These are phyloP conservation scores for Cyberlindnera galapagoensis DNA, from an alignment of 805 yeast species.

Conservation along the genomic window DNA sequence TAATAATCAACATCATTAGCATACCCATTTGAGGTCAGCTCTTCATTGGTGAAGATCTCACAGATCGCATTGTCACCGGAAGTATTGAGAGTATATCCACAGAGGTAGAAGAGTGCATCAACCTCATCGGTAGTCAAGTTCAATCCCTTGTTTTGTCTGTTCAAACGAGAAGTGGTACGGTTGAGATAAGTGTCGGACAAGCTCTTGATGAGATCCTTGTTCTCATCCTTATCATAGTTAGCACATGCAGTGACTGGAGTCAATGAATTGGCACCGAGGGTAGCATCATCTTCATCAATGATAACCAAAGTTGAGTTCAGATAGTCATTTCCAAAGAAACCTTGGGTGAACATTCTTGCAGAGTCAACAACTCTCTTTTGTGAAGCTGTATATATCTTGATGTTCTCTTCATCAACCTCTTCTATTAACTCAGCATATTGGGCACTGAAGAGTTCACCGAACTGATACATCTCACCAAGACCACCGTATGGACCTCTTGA, in stretches of 20 bases:
- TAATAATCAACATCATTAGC: constrained; percentile 35
- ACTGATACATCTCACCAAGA: constrained; percentile 37
- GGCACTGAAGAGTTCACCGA: constrained; percentile 43
- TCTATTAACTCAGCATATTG: constrained; percentile 40
- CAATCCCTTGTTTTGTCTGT: constrained; percentile 31
- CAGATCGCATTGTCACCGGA: constrained; percentile 27
- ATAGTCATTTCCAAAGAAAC: constrained; percentile 36
- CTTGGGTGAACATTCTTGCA: constrained; percentile 50
- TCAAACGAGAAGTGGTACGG: constrained; percentile 24
- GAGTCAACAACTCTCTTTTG: constrained; percentile 51
- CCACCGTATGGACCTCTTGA: constrained; percentile 48
- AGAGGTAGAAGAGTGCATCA: constrained; percentile 34
- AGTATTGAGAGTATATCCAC: constrained; percentile 46
- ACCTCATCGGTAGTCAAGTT: constrained; percentile 36
- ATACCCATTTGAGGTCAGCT: constrained; percentile 38
- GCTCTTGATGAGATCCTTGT: constrained; percentile 26
- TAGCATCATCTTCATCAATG: constrained; percentile 36
- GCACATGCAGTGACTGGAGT: constrained; percentile 40
- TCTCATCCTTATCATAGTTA: constrained; percentile 29
- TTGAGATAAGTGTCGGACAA: constrained; percentile 16
- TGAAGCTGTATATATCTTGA: constrained; percentile 51
- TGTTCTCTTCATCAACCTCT: constrained; percentile 22
- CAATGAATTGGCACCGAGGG: constrained; percentile 52
- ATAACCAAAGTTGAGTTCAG: constrained; percentile 36
- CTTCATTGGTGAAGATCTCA: constrained; percentile 42